Percentiles rank a stretch among this genome's conserved stretches.
Conservation (phyloP, 192 early-diverging fungal genomes). For the Coemansia sp. region DNA sequence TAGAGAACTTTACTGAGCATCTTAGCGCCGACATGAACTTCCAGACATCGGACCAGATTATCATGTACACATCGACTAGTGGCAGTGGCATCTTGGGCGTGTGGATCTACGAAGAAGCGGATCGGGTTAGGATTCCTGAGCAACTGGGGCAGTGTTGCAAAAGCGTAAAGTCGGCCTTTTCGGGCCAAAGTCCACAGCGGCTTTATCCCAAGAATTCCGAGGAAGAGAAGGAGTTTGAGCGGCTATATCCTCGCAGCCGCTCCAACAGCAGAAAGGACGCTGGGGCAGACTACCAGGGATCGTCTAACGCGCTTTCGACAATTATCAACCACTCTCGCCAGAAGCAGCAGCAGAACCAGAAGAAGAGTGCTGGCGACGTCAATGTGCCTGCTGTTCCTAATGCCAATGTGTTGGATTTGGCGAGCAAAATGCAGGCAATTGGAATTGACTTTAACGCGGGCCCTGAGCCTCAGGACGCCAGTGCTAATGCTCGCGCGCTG, state of each 20-base stretch:
- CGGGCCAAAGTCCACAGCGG: constrained; percentile 31
- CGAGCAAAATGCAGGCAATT: constrained; percentile 51
- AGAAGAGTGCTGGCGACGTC: neutral
- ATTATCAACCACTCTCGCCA: constrained; percentile 38
- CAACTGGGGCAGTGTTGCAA: constrained; percentile 47
- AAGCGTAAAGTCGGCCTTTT: constrained; percentile 25
- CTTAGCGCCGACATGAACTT: constrained; percentile 74
- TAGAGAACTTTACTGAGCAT: constrained; percentile 77
- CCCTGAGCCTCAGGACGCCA: constrained; percentile 6
- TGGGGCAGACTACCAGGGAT: constrained; percentile 7
- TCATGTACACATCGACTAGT: constrained; percentile 70
- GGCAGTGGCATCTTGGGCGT: constrained; percentile 35
- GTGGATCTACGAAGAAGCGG: constrained; percentile 55
- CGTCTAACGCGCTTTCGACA: constrained; percentile 18
- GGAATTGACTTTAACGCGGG: constrained; percentile 27
- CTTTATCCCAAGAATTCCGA: constrained; percentile 44
- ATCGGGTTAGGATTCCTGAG: constrained; percentile 40
- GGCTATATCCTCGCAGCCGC: constrained; percentile 48
- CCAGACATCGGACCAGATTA: constrained; percentile 79
- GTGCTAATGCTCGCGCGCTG: constrained; percentile 22
- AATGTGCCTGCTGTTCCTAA: neutral
- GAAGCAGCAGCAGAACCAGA: constrained; percentile 28
- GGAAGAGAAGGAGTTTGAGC: constrained; percentile 45
- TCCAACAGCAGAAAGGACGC: constrained; percentile 48
- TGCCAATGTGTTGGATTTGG: constrained; percentile 15